phyloP scores from a whole-genome alignment of 345 rosid species.

The Citrus unshiu region DNA sequence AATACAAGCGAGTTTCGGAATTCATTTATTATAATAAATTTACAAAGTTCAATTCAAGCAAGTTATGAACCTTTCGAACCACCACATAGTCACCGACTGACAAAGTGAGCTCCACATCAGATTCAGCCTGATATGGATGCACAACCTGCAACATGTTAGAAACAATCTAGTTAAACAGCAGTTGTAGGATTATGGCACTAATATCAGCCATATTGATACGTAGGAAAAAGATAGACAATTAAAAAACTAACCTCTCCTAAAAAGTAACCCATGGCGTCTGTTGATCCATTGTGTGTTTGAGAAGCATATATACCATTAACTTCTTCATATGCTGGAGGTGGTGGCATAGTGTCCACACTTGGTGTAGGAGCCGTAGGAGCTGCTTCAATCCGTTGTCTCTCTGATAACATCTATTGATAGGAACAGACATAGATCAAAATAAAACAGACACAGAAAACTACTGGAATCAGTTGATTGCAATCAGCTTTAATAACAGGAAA shows the following conservation, averaged over 20 bases:
- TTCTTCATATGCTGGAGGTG: slow-evolving; percentile 90
- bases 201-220: not conserved
- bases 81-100: slow-evolving; percentile 88
- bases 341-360: slow-evolving; percentile 52
- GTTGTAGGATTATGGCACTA: not conserved
- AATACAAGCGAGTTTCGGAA: not conserved
- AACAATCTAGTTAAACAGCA: not conserved
- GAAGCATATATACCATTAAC: slow-evolving; percentile 69
- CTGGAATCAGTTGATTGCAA: not conserved
- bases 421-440: slow-evolving; percentile 2
- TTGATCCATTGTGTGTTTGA: slow-evolving; percentile 55
- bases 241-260: slow-evolving; percentile 75
- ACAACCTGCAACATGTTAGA: slow-evolving; percentile 48
- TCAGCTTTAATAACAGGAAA: not conserved
- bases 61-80: slow-evolving; percentile 72
- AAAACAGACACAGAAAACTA: not conserved
- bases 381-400: slow-evolving; percentile 77
- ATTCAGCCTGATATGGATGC: slow-evolving; percentile 72
- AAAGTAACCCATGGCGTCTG: slow-evolving; percentile 80
- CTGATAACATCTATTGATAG: slow-evolving; percentile 56
- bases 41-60: not conserved
- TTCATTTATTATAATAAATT: not conserved
- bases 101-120: slow-evolving; percentile 72
- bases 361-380: slow-evolving; percentile 58
- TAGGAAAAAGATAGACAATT: not conserved